A percentile compares a stretch with the other conserved stretches of the same genome.
These are phyloP conservation scores for Umbelopsis sp. DNA, from an alignment of 371 early-diverging fungal species.

Conservation along the genomic window DNA sequence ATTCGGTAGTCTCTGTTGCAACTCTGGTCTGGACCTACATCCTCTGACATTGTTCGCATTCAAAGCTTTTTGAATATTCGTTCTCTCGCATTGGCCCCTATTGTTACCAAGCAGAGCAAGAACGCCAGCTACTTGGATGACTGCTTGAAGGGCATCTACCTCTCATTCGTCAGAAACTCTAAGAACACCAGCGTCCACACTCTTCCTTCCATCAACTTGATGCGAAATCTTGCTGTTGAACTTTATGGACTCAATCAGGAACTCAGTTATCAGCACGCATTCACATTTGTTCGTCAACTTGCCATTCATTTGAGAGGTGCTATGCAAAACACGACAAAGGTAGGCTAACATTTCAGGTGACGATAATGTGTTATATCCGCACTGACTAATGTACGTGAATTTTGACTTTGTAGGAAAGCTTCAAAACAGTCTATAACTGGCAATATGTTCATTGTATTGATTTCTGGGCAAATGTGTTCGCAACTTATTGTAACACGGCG, in stretches of 20 bases:
- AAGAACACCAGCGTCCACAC: slow-evolving; percentile 80
- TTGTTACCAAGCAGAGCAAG: slow-evolving; percentile 27
- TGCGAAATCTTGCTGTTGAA: slow-evolving; percentile 89
- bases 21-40: slow-evolving; percentile 59
- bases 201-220: slow-evolving; percentile 81
- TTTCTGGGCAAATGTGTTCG: slow-evolving; percentile 85
- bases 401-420: slow-evolving; percentile 61
- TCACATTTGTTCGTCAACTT: slow-evolving; percentile 90
- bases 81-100: slow-evolving; percentile 55
- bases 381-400: neutral
- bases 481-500: slow-evolving; percentile 61
- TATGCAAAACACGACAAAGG: slow-evolving; percentile 76
- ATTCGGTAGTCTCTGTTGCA: slow-evolving; percentile 48
- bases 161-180: slow-evolving; percentile 78
- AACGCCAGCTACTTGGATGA: slow-evolving; percentile 46
- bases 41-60: slow-evolving; percentile 72
- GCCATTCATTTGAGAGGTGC: slow-evolving; percentile 88
- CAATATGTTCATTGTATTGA: slow-evolving; percentile 89
- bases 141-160: slow-evolving; percentile 75
- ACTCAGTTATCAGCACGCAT: slow-evolving; percentile 88
- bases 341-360: slow-evolving; percentile 16
- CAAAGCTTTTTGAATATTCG: slow-evolving; percentile 83
- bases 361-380: neutral
- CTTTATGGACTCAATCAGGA: slow-evolving; percentile 77
- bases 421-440: slow-evolving; percentile 91